Evolutionary conservation across 2,329 filamentous ascomycete genomes (phyloP), one percentile per base, ranked within the genome.

Genomic region (Helotiales sp.): DNA sequence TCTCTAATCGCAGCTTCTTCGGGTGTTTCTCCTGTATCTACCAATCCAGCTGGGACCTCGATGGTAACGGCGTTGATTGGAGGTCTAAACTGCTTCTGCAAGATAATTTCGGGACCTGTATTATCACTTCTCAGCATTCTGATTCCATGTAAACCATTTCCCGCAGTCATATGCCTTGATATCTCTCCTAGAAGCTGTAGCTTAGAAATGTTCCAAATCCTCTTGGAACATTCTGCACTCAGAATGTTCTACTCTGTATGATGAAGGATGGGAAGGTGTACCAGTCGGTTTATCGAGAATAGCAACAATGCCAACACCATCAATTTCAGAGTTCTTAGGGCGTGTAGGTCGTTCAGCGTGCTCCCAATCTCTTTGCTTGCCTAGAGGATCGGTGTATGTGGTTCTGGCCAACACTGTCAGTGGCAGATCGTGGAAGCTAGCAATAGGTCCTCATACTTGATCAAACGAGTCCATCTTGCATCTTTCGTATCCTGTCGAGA

Each of bases 271-370:
- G 19, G 10, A n/a, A 48, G n/a, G n/a, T 25, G 15, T 69, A 74
- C 81, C 81, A 0, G 74, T 73, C 8, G 78, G 70, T 63, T 79
- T 81, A 61, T 84, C 75, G 13, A 92, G 75, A 62, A 91, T 82
- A 40, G 87, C 88, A 15, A 90, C 79, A 57, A 92, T 89, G 59
- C 87, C 87, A 13, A 91, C 87, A 52, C 86, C 88, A 66, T 92
- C 89, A 53, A 91, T 85, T 31, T 83, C 81, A 57, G 79, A 78
- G 62, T 73, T 77, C 55, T 77, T 75, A 12, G 87, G 86, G 3
- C 88, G 82, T 0, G 88, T 91, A 29, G 79, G 80, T n/a, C 89
- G 83, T 72, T 90, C 85, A 15, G 86, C 86, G 0, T 85, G 88
- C 69, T 92, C 88, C 88, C 88, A 91, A 29, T 81, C 83, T 52